Conservation (phyloP, 768 basidiomycete genomes). For the Boletus eberwhitei region DNA sequence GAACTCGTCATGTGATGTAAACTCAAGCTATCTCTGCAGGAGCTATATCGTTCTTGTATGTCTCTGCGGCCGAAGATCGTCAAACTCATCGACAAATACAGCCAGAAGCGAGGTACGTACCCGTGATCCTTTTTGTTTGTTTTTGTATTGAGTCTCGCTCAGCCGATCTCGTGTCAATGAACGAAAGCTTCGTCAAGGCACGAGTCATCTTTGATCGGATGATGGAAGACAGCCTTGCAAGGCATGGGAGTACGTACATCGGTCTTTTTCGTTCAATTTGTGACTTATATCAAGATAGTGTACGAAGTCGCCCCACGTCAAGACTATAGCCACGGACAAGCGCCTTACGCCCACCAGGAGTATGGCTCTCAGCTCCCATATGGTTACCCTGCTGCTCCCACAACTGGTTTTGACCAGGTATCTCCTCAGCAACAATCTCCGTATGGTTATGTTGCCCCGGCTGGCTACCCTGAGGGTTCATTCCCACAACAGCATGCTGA, state of each 20-base stretch:
- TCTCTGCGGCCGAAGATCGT: slow-evolving; percentile 91
- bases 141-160: background rate
- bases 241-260: slow-evolving; percentile 55
- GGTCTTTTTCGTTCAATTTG: background rate
- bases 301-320: slow-evolving; percentile 44
- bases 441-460: slow-evolving; percentile 23
- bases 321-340: slow-evolving; percentile 27
- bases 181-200: slow-evolving; percentile 88
- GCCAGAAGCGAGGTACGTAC: slow-evolving; percentile 73
- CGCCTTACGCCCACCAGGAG: slow-evolving; percentile 29
- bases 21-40: slow-evolving; percentile 41
- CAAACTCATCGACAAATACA: slow-evolving; percentile 95
- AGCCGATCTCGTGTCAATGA: slow-evolving; percentile 95
- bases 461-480: slow-evolving; percentile 25
- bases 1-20: slow-evolving; percentile 1
- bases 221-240: slow-evolving; percentile 86
- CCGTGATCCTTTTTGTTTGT: no score
- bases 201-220: slow-evolving; percentile 87
- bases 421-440: slow-evolving; percentile 32
- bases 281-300: slow-evolving; percentile 34
- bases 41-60: slow-evolving; percentile 89
- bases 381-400: slow-evolving; percentile 38
- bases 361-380: slow-evolving; percentile 41
- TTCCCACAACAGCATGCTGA: slow-evolving; percentile 28
- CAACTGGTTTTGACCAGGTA: slow-evolving; percentile 41